A percentile compares a stretch with the other conserved stretches of the same genome.
Evolutionary conservation across 2,329 filamentous ascomycete genomes (phyloP).

Genomic region (Diaporthe destruens): DNA sequence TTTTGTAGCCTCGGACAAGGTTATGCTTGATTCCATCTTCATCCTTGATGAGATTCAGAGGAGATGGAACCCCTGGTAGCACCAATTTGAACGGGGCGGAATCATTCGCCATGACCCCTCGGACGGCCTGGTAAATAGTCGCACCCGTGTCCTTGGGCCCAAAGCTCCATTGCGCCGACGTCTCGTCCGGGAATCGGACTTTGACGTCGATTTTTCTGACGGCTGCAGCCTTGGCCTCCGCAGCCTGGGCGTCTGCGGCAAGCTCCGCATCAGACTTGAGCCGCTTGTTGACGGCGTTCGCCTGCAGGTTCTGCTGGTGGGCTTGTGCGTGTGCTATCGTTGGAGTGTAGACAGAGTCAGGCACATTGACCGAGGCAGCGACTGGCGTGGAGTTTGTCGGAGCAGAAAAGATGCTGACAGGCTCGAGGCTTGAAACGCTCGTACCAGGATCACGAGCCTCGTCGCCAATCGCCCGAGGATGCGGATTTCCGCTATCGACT

Average conservation of each 20-base stretch:
- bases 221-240: constrained; percentile 73
- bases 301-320: constrained; percentile 76
- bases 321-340: constrained; percentile 81
- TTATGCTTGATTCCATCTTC: constrained; percentile 60
- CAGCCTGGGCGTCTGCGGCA: constrained; percentile 74
- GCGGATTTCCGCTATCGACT: constrained; percentile 40
- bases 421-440: constrained; percentile 51
- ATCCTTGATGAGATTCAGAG: constrained; percentile 57
- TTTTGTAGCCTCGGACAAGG: constrained; percentile 79
- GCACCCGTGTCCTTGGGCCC: constrained; percentile 75
- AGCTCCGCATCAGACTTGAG: constrained; percentile 87
- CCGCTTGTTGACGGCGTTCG: constrained; percentile 76
- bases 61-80: constrained; percentile 60
- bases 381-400: constrained; percentile 80
- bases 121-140: constrained; percentile 80
- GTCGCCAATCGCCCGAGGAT: constrained; percentile 39
- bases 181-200: constrained; percentile 90
- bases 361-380: constrained; percentile 75
- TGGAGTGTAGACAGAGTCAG: constrained; percentile 82
- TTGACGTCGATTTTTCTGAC: constrained; percentile 80
- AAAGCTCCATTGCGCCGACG: constrained; percentile 80
- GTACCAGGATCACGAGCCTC: constrained; percentile 46
- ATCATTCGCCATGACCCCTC: constrained; percentile 73
- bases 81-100: constrained; percentile 77
- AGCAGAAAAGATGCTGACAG: constrained; percentile 81